phyloP scores from a whole-genome alignment of 495 filamentous ascomycete species.

The Annulohypoxylon bovei region DNA sequence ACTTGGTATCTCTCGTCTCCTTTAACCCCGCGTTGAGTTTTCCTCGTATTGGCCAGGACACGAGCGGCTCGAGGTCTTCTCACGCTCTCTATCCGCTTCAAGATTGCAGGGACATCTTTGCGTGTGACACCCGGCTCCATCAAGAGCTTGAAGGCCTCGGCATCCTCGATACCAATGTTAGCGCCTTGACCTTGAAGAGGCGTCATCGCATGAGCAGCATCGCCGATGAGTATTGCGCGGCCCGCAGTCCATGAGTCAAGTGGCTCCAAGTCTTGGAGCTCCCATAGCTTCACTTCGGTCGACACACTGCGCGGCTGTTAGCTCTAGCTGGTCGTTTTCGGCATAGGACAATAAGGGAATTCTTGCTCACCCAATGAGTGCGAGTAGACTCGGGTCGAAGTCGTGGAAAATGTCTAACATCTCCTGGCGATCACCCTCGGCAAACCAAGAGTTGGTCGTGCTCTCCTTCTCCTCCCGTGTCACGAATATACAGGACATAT shows the following conservation, averaged over 20 bases:
- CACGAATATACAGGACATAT: conserved; percentile 37
- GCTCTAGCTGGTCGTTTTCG: conserved; percentile 26
- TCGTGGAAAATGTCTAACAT: conserved; percentile 53
- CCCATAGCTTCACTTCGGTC: conserved; percentile 49
- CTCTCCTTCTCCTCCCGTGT: conserved; percentile 36
- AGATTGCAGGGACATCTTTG: conserved; percentile 29
- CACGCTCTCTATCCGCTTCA: conserved; percentile 28
- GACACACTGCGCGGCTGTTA: conserved; percentile 11
- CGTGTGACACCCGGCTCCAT: conserved; percentile 25
- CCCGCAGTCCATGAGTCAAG: conserved; percentile 50
- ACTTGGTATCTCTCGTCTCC: conserved; percentile 29
- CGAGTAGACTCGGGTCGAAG: conserved; percentile 48
- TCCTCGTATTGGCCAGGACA: conserved; percentile 30
- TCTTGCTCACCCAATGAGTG: conserved; percentile 35
- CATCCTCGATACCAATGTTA: conserved; percentile 54
- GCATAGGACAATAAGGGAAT: neutral
- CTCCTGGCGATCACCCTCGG: conserved; percentile 48
- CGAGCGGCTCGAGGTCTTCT: conserved; percentile 14
- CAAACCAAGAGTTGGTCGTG: conserved; percentile 43
- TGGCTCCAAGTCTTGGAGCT: conserved; percentile 57
- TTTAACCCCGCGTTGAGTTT: conserved; percentile 11
- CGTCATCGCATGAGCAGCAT: conserved; percentile 58
- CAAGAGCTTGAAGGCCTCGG: conserved; percentile 42
- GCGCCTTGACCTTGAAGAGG: conserved; percentile 53
- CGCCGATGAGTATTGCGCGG: conserved; percentile 53